Evolutionary conservation across 805 yeast species (phyloP), one percentile per base, ranked within the genome.

Genomic region (Cyberlindnera nakhonratchasimensis): DNA sequence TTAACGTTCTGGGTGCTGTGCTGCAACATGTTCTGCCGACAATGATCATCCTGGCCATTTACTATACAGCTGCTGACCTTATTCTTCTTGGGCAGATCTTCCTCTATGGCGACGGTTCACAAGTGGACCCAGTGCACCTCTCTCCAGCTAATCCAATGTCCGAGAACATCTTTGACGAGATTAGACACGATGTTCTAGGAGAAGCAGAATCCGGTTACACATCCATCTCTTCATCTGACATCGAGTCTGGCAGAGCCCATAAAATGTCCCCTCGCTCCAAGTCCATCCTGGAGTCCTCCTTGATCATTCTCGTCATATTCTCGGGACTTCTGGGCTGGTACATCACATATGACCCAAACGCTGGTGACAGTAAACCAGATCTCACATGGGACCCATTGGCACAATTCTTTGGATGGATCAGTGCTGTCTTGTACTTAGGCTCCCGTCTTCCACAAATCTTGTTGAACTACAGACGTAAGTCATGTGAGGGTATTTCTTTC

Each of bases 401-500:
- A 2, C 99, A 91, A 64, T 61, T 79, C 31, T 88, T 89, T 62
- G 99, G 99, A 28, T 79, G 80, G 70, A 56, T 77, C 39, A 82
- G 90, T 67, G 93, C 95, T 7, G 59, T 69, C 2, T 67, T 86
- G 30, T 86, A 86, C 56, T 65, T 91, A 46, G 96, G 96, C 3
- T 90, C 98, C 14, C 72, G 99, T 54, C 65, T 93, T 22, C 99
- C 99, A 1, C 99, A 93, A 66, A 87, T 93, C 40, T 62, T 87
- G 45, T 72, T 91, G 47, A 93, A 93, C 65, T 87, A 74, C 58
- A 72, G 82, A 61, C 75, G 97, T 58, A 90, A 89, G 65, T 84
- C 95, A 2, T 89, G 96, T 61, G 98, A 93, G 48, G 98, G 98
- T 19, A 86, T 91, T 37, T 87, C 96, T 10, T 87, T 93, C 58